phyloP scores from a whole-genome alignment of 1,284 basidiomycete species.

The Moesziomyces globuligerus region DNA sequence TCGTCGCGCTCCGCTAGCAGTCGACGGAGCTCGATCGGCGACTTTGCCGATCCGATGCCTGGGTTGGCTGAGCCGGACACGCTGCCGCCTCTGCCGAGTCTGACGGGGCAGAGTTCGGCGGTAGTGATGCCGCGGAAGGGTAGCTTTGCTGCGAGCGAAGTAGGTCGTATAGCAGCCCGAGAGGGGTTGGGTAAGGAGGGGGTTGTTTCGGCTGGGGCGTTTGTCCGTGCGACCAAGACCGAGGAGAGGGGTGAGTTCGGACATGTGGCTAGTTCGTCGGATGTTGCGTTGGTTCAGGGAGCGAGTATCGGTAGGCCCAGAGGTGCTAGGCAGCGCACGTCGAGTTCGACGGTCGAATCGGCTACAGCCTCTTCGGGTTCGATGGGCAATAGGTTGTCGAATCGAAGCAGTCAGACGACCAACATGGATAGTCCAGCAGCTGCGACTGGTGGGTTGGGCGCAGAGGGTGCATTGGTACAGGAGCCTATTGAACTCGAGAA shows the following conservation, averaged over 20 bases:
- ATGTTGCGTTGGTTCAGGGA: conserved; percentile 31
- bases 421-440: conserved; percentile 9
- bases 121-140: not conserved
- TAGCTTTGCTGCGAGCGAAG: not conserved
- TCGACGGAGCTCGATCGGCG: conserved; percentile 25
- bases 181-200: conserved; percentile 18
- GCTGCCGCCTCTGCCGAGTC: conserved; percentile 30
- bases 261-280: conserved; percentile 36
- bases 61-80: conserved; percentile 10
- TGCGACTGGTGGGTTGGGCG: conserved; percentile 1
- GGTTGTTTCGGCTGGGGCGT: conserved; percentile 36
- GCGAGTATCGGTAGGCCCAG: conserved; percentile 32
- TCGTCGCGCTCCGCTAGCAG: conserved; percentile 32
- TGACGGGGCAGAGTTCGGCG: conserved; percentile 19
- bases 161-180: conserved; percentile 1
- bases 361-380: conserved; percentile 25
- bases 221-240: conserved; percentile 17
- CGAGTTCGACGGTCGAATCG: conserved; percentile 31
- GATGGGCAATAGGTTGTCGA: conserved; percentile 19
- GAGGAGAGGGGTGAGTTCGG: conserved; percentile 33
- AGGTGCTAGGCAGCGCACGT: conserved; percentile 10
- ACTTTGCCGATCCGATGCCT: conserved; percentile 29
- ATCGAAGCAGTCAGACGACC: conserved; percentile 33
- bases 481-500: not conserved
- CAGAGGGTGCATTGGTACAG: not conserved